Evolutionary conservation across 2,329 filamentous ascomycete species (phyloP).

Genomic region (Fusarium stilboides): DNA sequence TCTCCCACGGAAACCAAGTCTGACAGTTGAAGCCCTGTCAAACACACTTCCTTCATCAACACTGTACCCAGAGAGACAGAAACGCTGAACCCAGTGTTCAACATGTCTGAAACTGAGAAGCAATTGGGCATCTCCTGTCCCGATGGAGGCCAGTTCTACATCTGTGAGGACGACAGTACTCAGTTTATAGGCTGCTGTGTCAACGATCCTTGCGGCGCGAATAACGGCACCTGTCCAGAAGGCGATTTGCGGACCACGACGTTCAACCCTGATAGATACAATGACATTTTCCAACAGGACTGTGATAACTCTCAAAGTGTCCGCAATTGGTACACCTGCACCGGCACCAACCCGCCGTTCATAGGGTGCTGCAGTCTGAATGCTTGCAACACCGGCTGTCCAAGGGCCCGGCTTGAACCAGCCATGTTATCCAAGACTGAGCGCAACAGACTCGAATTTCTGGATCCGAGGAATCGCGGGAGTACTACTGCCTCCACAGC

Average conservation of each 20-base stretch:
- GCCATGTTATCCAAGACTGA: conserved; percentile 31
- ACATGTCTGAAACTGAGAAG: conserved; percentile 37
- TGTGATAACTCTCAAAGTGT: conserved; percentile 48
- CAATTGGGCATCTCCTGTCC: conserved; percentile 54
- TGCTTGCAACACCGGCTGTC: conserved; percentile 42
- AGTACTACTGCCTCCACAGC: conserved; percentile 13
- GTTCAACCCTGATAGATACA: conserved; percentile 53
- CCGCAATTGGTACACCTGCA: conserved; percentile 57
- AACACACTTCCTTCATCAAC: background rate
- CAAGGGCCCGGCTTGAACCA: conserved; percentile 28
- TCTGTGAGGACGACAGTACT: conserved; percentile 52
- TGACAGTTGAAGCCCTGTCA: background rate
- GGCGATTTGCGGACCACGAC: conserved; percentile 49
- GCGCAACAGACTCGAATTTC: conserved; percentile 34
- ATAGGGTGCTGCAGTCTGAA: conserved; percentile 57
- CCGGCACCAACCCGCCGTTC: conserved; percentile 53
- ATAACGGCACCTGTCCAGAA: conserved; percentile 54
- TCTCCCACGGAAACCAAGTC: background rate
- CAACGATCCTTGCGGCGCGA: conserved; percentile 53
- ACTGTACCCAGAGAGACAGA: background rate
- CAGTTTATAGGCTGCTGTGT: conserved; percentile 61
- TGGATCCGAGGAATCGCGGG: conserved; percentile 23
- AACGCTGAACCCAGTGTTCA: background rate
- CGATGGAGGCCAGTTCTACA: conserved; percentile 55
- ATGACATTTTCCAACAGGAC: conserved; percentile 52